These are phyloP conservation scores for Barbatosphaeria neglecta DNA, from an alignment of 495 filamentous ascomycete species.

Conservation along the genomic window DNA sequence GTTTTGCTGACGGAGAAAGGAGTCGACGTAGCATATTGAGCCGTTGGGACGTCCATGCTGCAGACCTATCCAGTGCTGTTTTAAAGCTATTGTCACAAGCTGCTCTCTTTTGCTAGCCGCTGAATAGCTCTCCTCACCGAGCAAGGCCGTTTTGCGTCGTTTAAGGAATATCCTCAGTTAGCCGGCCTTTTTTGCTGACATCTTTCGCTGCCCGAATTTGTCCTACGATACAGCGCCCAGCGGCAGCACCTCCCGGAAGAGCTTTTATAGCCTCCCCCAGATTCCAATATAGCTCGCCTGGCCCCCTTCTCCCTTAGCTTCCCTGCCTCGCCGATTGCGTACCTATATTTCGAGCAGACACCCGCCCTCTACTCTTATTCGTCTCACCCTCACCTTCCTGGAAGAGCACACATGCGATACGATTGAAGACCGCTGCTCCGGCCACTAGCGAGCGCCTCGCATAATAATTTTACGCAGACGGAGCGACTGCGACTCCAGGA, in stretches of 20 bases:
- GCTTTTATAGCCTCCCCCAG: neutral
- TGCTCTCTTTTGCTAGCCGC: neutral
- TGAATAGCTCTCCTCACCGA: no score
- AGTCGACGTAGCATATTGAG: neutral
- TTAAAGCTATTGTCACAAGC: neutral
- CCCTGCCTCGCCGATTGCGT: neutral
- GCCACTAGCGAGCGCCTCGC: neutral
- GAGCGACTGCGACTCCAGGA: neutral
- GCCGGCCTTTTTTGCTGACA: neutral
- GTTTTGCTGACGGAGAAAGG: neutral
- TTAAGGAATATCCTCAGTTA: neutral
- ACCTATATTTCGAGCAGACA: no score
- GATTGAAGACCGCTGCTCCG: no score
- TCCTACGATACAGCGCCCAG: no score
- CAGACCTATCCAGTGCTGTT: no score
- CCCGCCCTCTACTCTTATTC: no score
- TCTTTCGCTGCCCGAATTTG: neutral
- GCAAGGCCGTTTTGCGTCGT: no score
- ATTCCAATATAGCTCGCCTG: neutral
- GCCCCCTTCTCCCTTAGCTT: neutral
- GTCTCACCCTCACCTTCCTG: no score
- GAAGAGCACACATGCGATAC: no score
- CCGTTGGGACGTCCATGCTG: no score
- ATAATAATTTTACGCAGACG: neutral
- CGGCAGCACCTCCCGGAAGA: neutral